Percentiles rank a stretch among this genome's conserved stretches.
phyloP scores from a whole-genome alignment of 2,329 filamentous ascomycete species.

The Apiospora hydei region DNA sequence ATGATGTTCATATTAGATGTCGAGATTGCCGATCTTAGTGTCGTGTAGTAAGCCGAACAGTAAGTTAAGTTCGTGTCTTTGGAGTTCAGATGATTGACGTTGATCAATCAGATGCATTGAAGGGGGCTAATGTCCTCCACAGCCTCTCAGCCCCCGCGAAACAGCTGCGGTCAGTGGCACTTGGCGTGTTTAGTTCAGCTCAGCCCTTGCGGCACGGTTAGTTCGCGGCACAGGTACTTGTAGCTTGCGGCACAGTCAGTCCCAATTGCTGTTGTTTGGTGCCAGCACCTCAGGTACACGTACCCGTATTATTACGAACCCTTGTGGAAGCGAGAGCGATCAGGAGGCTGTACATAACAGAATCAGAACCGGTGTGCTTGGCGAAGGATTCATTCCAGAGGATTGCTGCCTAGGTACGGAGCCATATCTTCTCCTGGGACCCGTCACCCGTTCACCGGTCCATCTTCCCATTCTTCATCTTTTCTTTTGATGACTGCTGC shows the following conservation, averaged over 20 bases:
- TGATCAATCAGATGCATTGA: neutral
- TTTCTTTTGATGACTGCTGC: neutral
- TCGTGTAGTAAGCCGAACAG: neutral
- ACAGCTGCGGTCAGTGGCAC: neutral
- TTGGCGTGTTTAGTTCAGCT: neutral
- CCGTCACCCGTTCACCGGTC: neutral
- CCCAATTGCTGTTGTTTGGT: neutral
- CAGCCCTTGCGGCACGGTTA: slow-evolving; percentile 5
- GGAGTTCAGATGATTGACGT: neutral
- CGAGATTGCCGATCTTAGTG: neutral
- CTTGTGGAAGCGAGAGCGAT: neutral
- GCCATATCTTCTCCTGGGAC: neutral
- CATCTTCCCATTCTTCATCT: neutral
- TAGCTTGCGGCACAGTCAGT: neutral
- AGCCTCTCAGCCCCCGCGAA: neutral
- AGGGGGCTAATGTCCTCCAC: neutral
- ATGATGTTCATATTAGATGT: neutral
- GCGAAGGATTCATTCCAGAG: neutral
- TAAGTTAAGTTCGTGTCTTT: neutral
- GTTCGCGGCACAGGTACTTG: neutral
- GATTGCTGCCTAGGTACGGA: neutral
- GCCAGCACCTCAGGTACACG: neutral
- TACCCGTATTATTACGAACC: neutral
- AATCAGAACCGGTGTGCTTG: neutral
- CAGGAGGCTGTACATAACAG: slow-evolving; percentile 4